phyloP scores from a whole-genome alignment of 768 basidiomycete species.

The Psilocybe cyanescens region DNA sequence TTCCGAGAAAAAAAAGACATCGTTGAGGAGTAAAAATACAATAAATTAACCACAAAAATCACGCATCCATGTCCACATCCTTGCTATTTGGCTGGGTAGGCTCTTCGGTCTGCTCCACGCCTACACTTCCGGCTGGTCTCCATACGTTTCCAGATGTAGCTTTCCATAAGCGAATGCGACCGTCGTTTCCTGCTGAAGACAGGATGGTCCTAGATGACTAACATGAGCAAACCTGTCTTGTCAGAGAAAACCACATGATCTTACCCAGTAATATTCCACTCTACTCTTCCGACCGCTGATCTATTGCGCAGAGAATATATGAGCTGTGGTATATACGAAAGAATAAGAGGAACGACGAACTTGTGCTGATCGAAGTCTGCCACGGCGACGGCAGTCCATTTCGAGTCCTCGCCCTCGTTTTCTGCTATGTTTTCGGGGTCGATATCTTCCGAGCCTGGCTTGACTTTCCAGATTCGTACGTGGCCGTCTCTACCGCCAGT shows the following conservation, averaged over 20 bases:
- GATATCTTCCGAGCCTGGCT: slow-evolving; percentile 54
- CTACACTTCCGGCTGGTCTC: slow-evolving; percentile 81
- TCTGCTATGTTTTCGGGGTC: slow-evolving; percentile 36
- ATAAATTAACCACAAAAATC: slow-evolving; percentile 5
- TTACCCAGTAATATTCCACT: slow-evolving; percentile 93
- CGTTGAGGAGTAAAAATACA: neutral
- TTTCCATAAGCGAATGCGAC: slow-evolving; percentile 85
- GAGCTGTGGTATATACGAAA: neutral
- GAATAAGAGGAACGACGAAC: slow-evolving; percentile 38
- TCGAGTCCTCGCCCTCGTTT: slow-evolving; percentile 47
- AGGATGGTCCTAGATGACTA: slow-evolving; percentile 67
- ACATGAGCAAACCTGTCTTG: neutral
- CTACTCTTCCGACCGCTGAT: slow-evolving; percentile 80
- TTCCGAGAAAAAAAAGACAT: neutral
- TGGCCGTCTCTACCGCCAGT: slow-evolving; percentile 87
- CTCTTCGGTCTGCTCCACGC: slow-evolving; percentile 71
- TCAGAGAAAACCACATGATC: slow-evolving; percentile 18
- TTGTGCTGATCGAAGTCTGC: slow-evolving; percentile 90
- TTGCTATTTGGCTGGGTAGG: slow-evolving; percentile 33
- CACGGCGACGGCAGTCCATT: slow-evolving; percentile 77
- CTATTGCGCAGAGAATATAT: slow-evolving; percentile 35
- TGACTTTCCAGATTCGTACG: slow-evolving; percentile 89
- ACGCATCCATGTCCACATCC: slow-evolving; percentile 48
- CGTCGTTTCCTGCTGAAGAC: slow-evolving; percentile 83
- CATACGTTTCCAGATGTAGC: slow-evolving; percentile 83